Evolutionary conservation across 345 rosid genomes (phyloP), one percentile per base, ranked within the genome.

Genomic region (Raphanus sativus): DNA sequence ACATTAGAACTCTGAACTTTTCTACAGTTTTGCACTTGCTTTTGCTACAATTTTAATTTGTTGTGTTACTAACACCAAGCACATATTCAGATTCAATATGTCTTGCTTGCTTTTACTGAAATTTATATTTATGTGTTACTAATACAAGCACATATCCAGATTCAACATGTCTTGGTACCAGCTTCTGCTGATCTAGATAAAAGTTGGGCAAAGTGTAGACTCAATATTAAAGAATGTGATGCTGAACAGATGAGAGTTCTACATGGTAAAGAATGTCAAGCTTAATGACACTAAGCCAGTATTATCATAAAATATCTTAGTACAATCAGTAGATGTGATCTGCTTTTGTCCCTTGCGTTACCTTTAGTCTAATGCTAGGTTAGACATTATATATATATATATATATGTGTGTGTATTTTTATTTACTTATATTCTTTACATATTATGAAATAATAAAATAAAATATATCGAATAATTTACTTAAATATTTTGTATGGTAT

Each of bases 131-230:
- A 16, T 16, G 24, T 52, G 16, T 48, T 45, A 12, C 52, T 52
- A 16, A 52, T 52, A 52, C 58, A 52, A 52, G 25, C 21, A 52
- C 25, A 52, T 52, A 6, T 52, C 16, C 58, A 52, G 58, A 52
- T 52, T 52, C 58, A 52, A 52, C 21, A 52, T 52, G 58, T 52
- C 58, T 52, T 52, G 58, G 58, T 52, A 16, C 58, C 58, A 52
- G 58, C 58, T 52, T 52, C 58, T 52, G 4, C 58, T 52, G 3
- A 52, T 52, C 58, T 7, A 52, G 58, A 52, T 52, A 52, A 52
- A 52, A 52, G 58, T 52, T 52, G 58, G 58, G 58, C 58, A 52
- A 52, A 52, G 58, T 52, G 58, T 16, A 52, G 58, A 52, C 58
- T 52, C 8, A 52, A 52, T 52, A 52, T 52, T 52, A 52, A 52